Evolutionary conservation across 2,329 filamentous ascomycete genomes (phyloP).

Genomic region (Ophiosphaerella herpotricha): DNA sequence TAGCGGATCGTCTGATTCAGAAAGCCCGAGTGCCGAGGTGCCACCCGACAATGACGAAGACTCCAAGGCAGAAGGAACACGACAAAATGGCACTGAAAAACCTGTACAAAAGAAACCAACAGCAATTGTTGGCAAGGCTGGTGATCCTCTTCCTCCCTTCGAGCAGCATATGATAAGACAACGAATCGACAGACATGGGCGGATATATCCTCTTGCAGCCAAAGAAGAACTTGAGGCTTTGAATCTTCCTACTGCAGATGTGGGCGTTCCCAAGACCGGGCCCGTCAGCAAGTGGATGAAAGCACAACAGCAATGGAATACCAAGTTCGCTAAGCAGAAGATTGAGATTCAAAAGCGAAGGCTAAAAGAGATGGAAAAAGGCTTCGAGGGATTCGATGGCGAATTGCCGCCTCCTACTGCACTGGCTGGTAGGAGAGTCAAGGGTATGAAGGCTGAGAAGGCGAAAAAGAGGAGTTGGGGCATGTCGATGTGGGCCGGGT

Average conservation of each 20-base stretch:
- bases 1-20: constrained; percentile 48
- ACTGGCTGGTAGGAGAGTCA: constrained; percentile 70
- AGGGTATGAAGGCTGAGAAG: constrained; percentile 53
- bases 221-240: constrained; percentile 69
- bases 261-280: constrained; percentile 79
- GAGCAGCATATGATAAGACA: constrained; percentile 90
- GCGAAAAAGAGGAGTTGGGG: constrained; percentile 72
- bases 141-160: constrained; percentile 81
- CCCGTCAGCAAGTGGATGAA: constrained; percentile 84
- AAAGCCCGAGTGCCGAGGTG: constrained; percentile 18
- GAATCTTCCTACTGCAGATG: constrained; percentile 64
- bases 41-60: constrained; percentile 32
- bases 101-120: constrained; percentile 12
- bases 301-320: constrained; percentile 74
- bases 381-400: constrained; percentile 71
- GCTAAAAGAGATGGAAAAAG: constrained; percentile 71
- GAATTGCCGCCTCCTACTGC: constrained; percentile 85
- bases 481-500: constrained; percentile 81
- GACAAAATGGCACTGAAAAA: constrained; percentile 24
- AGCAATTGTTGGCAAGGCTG: constrained; percentile 74
- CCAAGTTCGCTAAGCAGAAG: constrained; percentile 70
- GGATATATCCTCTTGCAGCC: constrained; percentile 69
- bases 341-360: constrained; percentile 74
- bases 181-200: constrained; percentile 77
- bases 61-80: constrained; percentile 15